These are phyloP conservation scores for Kurtzmaniella natalensis DNA, from an alignment of 1,139 yeast genomes.

Conservation along the genomic window DNA sequence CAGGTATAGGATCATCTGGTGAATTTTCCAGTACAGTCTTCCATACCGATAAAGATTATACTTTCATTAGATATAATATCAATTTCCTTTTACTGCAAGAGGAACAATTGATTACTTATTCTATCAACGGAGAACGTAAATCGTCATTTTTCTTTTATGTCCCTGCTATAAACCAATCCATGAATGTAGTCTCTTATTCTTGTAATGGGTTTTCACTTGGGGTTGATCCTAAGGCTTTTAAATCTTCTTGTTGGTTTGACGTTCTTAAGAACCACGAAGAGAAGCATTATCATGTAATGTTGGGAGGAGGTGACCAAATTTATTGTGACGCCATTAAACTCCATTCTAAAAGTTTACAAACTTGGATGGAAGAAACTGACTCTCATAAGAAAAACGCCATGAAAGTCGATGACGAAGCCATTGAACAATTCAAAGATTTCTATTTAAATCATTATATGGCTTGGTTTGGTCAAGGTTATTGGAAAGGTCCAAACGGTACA, in stretches of 20 bases:
- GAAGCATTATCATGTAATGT: conserved; percentile 83
- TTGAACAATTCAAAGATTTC: conserved; percentile 53
- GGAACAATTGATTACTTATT: conserved; percentile 63
- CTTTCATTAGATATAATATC: conserved; percentile 63
- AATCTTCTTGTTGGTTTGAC: conserved; percentile 82
- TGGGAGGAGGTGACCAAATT: conserved; percentile 97
- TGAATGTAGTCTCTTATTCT: conserved; percentile 79
- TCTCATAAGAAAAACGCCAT: conserved; percentile 39
- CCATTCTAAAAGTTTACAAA: conserved; percentile 47
- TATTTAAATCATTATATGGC: conserved; percentile 70
- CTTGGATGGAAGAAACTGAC: conserved; percentile 60
- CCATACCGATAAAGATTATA: conserved; percentile 43
- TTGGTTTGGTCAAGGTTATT: conserved; percentile 89
- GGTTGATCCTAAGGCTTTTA: conserved; percentile 61
- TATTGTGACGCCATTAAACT: conserved; percentile 79
- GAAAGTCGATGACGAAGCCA: conserved; percentile 44
- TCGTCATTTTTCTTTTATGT: conserved; percentile 48
- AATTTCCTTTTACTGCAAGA: conserved; percentile 37
- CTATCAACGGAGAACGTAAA: conserved; percentile 42
- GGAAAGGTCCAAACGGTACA: conserved; percentile 65
- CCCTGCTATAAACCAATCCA: conserved; percentile 56
- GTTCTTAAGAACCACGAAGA: conserved; percentile 62
- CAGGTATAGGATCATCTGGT: conserved; percentile 36
- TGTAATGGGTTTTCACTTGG: conserved; percentile 90
- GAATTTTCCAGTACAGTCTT: conserved; percentile 41